These are phyloP conservation scores for Trichocladium antarcticum DNA, from an alignment of 495 filamentous ascomycete species.

Conservation along the genomic window DNA sequence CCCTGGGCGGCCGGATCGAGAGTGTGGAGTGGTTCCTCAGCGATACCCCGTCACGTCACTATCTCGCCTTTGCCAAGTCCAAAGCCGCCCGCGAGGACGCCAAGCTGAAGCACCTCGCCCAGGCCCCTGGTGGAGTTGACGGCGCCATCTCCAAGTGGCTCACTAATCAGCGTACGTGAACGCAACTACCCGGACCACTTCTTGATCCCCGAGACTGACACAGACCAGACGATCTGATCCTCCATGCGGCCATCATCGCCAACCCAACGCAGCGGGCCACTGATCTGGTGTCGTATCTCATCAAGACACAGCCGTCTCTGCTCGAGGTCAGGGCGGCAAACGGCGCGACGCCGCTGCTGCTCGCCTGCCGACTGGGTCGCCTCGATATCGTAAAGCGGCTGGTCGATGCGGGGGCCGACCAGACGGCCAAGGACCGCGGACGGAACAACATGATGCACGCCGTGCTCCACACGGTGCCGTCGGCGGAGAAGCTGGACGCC, in stretches of 20 bases:
- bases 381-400: constrained; percentile 46
- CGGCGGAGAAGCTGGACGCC: constrained; percentile 22
- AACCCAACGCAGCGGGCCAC: constrained; percentile 27
- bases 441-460: constrained; percentile 53
- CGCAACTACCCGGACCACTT: not conserved
- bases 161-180: constrained; percentile 35
- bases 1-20: constrained; percentile 44
- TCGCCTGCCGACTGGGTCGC: constrained; percentile 45
- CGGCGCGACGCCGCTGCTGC: constrained; percentile 50
- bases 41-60: constrained; percentile 49
- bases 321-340: constrained; percentile 45
- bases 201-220: constrained; percentile 18
- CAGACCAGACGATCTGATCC: constrained; percentile 44
- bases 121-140: constrained; percentile 47
- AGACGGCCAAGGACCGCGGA: constrained; percentile 40
- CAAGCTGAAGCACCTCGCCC: constrained; percentile 43
- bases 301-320: constrained; percentile 45
- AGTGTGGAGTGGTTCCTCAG: constrained; percentile 60
- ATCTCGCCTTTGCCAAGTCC: constrained; percentile 49
- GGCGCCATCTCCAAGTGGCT: constrained; percentile 51
- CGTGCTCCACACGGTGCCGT: constrained; percentile 29
- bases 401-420: constrained; percentile 54
- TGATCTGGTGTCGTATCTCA: constrained; percentile 50
- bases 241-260: constrained; percentile 54
- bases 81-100: constrained; percentile 43